Percentiles rank a stretch among this genome's conserved stretches.
These are phyloP conservation scores for Boletus eberwhitei DNA, from an alignment of 768 basidiomycete genomes.

Conservation along the genomic window DNA sequence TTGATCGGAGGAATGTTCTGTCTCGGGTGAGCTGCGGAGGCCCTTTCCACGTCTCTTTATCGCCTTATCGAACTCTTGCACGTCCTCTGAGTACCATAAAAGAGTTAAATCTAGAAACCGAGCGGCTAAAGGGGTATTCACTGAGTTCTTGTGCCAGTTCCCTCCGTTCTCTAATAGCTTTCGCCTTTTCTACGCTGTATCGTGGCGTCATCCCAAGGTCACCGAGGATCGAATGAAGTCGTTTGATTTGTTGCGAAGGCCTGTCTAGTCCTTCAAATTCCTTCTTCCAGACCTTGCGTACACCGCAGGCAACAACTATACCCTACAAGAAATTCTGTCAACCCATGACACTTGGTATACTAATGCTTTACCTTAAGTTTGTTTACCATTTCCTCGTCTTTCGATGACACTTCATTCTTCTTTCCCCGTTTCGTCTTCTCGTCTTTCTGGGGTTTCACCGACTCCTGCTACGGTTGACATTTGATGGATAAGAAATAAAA, in stretches of 20 bases:
- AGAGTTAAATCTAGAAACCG: not conserved
- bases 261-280: conserved; percentile 60
- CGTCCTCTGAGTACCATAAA: conserved; percentile 54
- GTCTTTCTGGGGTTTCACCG: conserved; percentile 21
- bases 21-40: conserved; percentile 5
- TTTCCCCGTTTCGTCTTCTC: conserved; percentile 30
- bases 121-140: conserved; percentile 34
- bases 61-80: conserved; percentile 62
- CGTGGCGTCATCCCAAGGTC: conserved; percentile 81
- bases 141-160: conserved; percentile 79
- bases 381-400: conserved; percentile 74
- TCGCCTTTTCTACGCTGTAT: conserved; percentile 78
- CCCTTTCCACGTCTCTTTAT: conserved; percentile 30
- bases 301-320: conserved; percentile 69
- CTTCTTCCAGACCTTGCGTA: conserved; percentile 74
- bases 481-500: not conserved
- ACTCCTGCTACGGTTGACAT: conserved; percentile 12
- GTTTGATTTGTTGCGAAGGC: conserved; percentile 60
- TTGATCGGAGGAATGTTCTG: conserved; percentile 32
- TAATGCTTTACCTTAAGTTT: conserved; percentile 57
- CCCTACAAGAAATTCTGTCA: conserved; percentile 38
- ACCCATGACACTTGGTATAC: not conserved
- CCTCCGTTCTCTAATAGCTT: conserved; percentile 63
- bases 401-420: conserved; percentile 37
- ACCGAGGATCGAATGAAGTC: conserved; percentile 58